Conservation (phyloP, 2,329 filamentous ascomycete species). For the Alternaria brassicicola region DNA sequence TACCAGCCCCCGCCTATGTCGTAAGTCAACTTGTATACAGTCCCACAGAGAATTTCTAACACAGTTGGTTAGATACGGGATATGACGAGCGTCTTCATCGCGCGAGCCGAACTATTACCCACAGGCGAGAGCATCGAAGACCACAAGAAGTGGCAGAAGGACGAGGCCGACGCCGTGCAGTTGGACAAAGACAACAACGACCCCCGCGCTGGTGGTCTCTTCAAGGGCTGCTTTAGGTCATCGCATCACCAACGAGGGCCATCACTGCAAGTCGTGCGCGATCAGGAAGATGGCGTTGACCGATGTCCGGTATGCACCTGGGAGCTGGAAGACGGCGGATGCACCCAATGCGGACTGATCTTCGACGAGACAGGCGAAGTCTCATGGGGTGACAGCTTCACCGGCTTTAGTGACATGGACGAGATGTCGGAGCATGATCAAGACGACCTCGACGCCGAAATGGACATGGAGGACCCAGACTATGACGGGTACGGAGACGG, state of each 20-base stretch:
- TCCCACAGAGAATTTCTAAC: not conserved
- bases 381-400: conserved; percentile 48
- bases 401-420: conserved; percentile 54
- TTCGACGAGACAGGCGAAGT: conserved; percentile 56
- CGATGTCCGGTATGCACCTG: conserved; percentile 67
- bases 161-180: conserved; percentile 66
- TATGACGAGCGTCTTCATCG: conserved; percentile 67
- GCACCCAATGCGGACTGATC: conserved; percentile 59
- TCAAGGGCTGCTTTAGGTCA: conserved; percentile 64
- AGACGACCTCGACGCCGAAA: conserved; percentile 49
- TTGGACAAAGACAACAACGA: conserved; percentile 63
- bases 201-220: conserved; percentile 61
- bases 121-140: conserved; percentile 67
- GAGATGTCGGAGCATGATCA: conserved; percentile 49
- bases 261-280: conserved; percentile 54
- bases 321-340: conserved; percentile 68
- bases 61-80: conserved; percentile 61
- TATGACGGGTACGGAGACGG: conserved; percentile 43
- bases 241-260: conserved; percentile 26
- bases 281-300: conserved; percentile 65
- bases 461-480: conserved; percentile 51
- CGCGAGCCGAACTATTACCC: conserved; percentile 65
- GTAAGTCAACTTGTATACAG: conserved; percentile 50
- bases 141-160: conserved; percentile 62
- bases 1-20: conserved; percentile 69